A percentile compares a stretch with the other conserved stretches of the same genome.
Conservation (phyloP, 176 grass and related monocot species). For the Musa schizocarpa region DNA sequence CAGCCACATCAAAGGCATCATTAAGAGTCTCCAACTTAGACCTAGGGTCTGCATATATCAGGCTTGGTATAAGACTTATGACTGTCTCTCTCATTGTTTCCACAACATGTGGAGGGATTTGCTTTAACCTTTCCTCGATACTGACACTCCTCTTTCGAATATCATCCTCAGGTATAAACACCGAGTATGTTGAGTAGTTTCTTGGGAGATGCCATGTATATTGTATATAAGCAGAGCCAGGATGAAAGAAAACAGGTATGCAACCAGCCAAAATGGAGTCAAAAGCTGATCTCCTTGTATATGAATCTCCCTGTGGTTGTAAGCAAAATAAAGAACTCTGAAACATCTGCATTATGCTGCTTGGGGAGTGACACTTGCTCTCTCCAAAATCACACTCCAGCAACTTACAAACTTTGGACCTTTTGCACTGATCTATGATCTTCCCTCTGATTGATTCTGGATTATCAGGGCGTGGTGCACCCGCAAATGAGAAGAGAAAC, state of each 20-base stretch:
- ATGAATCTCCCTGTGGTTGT: constrained; percentile 93
- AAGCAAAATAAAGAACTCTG: constrained; percentile 89
- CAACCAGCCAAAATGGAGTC: constrained; percentile 95
- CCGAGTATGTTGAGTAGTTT: constrained; percentile 84
- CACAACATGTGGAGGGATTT: constrained; percentile 43
- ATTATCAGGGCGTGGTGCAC: constrained; percentile 84
- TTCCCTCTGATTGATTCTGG: constrained; percentile 73
- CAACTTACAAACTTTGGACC: constrained; percentile 60
- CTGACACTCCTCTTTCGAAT: constrained; percentile 49
- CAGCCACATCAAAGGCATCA: constrained; percentile 82
- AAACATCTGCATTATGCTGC: constrained; percentile 94
- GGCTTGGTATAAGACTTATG: constrained; percentile 70
- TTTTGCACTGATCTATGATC: constrained; percentile 78
- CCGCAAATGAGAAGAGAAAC: constrained; percentile 87
- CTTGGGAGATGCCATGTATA: constrained; percentile 95
- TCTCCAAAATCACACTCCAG: constrained; percentile 89
- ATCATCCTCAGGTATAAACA: constrained; percentile 81
- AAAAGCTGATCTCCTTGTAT: constrained; percentile 87
- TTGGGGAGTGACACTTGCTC: constrained; percentile 91
- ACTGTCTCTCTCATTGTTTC: constrained; percentile 83
- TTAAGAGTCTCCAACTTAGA: constrained; percentile 78
- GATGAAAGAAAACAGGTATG: constrained; percentile 97
- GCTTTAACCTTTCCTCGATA: constrained; percentile 61
- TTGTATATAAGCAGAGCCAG: constrained; percentile 81
- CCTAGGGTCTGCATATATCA: constrained; percentile 91